Conservation (phyloP, 495 filamentous ascomycete species). For the Penicillium waksmanii region DNA sequence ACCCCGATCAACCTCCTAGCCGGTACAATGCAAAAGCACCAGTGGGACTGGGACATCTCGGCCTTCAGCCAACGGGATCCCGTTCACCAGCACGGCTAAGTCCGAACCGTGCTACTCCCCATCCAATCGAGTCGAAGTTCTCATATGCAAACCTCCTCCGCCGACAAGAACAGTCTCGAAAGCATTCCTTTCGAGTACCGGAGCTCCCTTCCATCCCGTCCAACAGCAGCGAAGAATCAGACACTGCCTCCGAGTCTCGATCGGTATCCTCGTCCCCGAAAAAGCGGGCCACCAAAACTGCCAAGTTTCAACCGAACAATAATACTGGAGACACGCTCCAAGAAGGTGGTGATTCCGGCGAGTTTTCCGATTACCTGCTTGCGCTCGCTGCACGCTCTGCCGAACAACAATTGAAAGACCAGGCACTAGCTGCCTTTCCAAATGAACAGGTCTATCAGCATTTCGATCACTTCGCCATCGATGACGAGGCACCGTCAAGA, state of each 20-base stretch:
- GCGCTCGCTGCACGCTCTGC: slow-evolving; percentile 75
- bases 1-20: slow-evolving; percentile 28
- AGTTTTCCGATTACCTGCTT: slow-evolving; percentile 73
- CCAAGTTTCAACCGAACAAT: slow-evolving; percentile 29
- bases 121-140: slow-evolving; percentile 46
- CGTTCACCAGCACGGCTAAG: background rate
- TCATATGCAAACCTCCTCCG: slow-evolving; percentile 49
- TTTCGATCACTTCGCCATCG: slow-evolving; percentile 63
- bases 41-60: background rate
- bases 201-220: slow-evolving; percentile 57
- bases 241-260: slow-evolving; percentile 37
- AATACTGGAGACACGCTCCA: slow-evolving; percentile 41
- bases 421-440: slow-evolving; percentile 70
- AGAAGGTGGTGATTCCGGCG: slow-evolving; percentile 69
- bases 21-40: slow-evolving; percentile 16
- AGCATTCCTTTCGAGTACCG: slow-evolving; percentile 60
- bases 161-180: slow-evolving; percentile 40
- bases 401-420: slow-evolving; percentile 71
- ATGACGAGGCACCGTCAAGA: slow-evolving; percentile 51
- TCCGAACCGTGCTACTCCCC: slow-evolving; percentile 3
- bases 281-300: slow-evolving; percentile 4
- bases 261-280: slow-evolving; percentile 30
- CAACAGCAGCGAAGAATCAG: slow-evolving; percentile 59
- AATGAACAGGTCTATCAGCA: slow-evolving; percentile 66
- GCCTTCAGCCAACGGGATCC: background rate